Evolutionary conservation across 2,329 filamentous ascomycete species (phyloP).

Genomic region (Tolypocladium sp.): DNA sequence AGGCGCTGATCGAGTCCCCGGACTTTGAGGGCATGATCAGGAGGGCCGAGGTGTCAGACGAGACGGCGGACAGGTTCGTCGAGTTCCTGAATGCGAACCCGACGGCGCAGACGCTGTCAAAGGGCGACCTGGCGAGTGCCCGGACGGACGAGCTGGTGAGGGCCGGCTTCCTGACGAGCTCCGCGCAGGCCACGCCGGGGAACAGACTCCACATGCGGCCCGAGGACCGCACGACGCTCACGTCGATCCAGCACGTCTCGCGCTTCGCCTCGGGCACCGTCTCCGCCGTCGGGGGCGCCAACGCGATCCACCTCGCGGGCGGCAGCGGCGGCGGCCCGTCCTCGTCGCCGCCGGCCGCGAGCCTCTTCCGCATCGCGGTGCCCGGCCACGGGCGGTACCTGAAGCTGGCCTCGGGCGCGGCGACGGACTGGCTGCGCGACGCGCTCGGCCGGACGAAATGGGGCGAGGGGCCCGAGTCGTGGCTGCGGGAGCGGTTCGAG

Average conservation of each 20-base stretch:
- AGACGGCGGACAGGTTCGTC: conserved; percentile 41
- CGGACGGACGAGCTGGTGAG: conserved; percentile 52
- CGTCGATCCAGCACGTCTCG: conserved; percentile 53
- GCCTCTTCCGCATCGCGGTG: conserved; percentile 46
- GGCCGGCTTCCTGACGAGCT: conserved; percentile 57
- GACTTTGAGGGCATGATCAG: conserved; percentile 44
- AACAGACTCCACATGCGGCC: conserved; percentile 36
- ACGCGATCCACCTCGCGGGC: conserved; percentile 54
- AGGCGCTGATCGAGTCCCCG: conserved; percentile 50
- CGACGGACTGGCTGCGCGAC: conserved; percentile 51
- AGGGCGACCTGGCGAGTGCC: conserved; percentile 24
- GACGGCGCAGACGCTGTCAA: conserved; percentile 22
- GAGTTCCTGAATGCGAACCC: conserved; percentile 41
- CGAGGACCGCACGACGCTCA: conserved; percentile 45
- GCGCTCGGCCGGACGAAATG: conserved; percentile 50
- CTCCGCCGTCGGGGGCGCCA: conserved; percentile 59
- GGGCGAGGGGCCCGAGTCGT: conserved; percentile 52
- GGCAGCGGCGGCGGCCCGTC: conserved; percentile 37
- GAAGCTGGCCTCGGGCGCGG: conserved; percentile 48
- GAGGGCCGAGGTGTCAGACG: conserved; percentile 25
- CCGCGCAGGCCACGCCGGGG: conserved; percentile 17
- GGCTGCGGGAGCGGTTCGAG: conserved; percentile 62
- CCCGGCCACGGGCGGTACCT: conserved; percentile 60
- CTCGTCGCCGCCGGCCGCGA: conserved; percentile 4
- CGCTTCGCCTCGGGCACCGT: conserved; percentile 59